Evolutionary conservation across 768 basidiomycete species (phyloP), one percentile per base, ranked within the genome.

Genomic region (Leucosporidium creatinivorum): DNA sequence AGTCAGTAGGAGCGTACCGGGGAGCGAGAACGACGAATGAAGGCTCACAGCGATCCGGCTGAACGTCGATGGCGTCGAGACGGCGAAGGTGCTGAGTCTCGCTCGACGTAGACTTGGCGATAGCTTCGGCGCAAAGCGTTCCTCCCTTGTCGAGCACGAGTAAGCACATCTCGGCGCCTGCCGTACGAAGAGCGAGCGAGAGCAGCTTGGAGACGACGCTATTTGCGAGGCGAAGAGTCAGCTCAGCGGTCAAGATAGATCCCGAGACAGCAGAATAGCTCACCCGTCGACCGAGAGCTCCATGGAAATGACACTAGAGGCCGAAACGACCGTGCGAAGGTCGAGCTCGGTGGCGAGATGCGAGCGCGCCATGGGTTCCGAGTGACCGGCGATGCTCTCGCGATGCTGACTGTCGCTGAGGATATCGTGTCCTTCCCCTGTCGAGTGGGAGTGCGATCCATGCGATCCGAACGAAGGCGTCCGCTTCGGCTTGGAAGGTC

Each of bases 151-250:
- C 65, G 39, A 69, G 71, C 1, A 73, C 71, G 59, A 73, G 71
- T 0, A 73, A 56, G 44, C 68, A 69, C 26, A 58, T 4, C 26
- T 73, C 71, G 30, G 71, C 71, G 23, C 71, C 71, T n/a, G 68
- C 71, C 7, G 68, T 67, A 4, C 65, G 62, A 0, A 73, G 44
- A 0, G 65, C 59, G 26, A 73, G 67, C 23, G 55, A 64, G 21
- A 73, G 62, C 0, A 73, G 71, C 56, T 73, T 73, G 25, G 68
- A 66, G 3, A 73, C 71, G 61, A 73, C 67, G 18, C 70, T 68
- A 60, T 31, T 7, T 4, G 31, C 18, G 23, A 1, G 19, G 2
- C 2, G 25, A 30, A 1, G 0, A 5, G 21, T 58, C 23, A 63
- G 44, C 31, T 58, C 9, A 1, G 25, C 10, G 33, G 7, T 18